These are phyloP conservation scores for Persicaria tinctoria DNA, from an alignment of 148 eudicot species.

Conservation along the genomic window DNA sequence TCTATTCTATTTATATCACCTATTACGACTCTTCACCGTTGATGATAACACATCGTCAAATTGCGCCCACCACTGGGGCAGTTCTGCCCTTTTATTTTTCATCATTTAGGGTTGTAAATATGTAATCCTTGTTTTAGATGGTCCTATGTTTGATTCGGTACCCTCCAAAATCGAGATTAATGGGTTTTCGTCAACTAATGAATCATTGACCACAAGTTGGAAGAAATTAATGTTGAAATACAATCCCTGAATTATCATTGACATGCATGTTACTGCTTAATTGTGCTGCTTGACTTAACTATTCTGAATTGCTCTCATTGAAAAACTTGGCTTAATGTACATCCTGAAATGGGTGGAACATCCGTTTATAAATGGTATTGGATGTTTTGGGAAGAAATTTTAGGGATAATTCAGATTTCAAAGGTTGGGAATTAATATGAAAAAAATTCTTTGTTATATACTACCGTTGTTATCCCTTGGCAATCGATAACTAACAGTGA, in stretches of 20 bases:
- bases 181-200: not conserved
- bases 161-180: not conserved
- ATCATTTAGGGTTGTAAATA: not conserved
- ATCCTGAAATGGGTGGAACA: not conserved
- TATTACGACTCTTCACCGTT: not conserved
- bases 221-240: not conserved
- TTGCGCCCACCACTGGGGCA: conserved; percentile 35
- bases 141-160: not conserved
- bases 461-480: not conserved
- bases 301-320: not conserved
- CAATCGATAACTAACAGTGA: not conserved
- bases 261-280: not conserved
- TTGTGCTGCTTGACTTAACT: not conserved
- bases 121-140: not conserved
- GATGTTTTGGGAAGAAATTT: too few species aligned
- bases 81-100: conserved; percentile 11
- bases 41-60: not conserved
- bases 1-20: too few species aligned
- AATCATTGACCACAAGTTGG: not conserved
- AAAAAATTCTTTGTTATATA: not conserved
- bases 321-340: not conserved
- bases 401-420: not conserved
- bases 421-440: not conserved
- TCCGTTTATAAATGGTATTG: not conserved
- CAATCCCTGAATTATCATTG: not conserved